phyloP scores from a whole-genome alignment of 495 filamentous ascomycete species.

The Chaetomium fimeti region DNA sequence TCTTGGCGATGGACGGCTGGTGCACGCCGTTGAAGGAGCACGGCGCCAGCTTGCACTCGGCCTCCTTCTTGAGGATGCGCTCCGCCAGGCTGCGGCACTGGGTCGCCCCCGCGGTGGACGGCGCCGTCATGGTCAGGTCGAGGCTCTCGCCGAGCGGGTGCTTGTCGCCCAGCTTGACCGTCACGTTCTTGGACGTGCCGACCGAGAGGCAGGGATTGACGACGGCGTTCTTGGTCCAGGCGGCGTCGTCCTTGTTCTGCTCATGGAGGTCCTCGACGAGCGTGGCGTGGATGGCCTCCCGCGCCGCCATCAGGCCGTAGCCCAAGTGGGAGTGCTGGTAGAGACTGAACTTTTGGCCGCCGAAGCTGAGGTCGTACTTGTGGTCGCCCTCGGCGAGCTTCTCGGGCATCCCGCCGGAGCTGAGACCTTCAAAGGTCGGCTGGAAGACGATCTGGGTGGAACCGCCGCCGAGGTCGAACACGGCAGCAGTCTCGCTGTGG shows the following conservation, averaged over 20 bases:
- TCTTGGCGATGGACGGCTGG: conserved; percentile 89
- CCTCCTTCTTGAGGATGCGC: conserved; percentile 84
- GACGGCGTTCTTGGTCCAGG: conserved; percentile 65
- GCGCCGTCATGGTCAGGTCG: conserved; percentile 87
- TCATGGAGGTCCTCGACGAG: conserved; percentile 63
- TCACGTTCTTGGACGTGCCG: conserved; percentile 67
- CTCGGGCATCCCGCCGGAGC: conserved; percentile 80
- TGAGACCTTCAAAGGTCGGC: conserved; percentile 76
- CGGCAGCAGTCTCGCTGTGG: conserved; percentile 82
- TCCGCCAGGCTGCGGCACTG: conserved; percentile 90
- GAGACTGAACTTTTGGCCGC: conserved; percentile 85
- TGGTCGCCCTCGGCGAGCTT: conserved; percentile 86
- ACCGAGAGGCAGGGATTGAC: conserved; percentile 86
- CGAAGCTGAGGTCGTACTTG: conserved; percentile 90
- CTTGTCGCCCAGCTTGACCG: conserved; percentile 60
- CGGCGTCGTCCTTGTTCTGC: conserved; percentile 43
- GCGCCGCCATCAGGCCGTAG: conserved; percentile 93
- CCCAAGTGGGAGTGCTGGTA: conserved; percentile 99
- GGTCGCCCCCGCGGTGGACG: conserved; percentile 65
- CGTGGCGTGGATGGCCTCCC: conserved; percentile 73
- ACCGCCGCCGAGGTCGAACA: conserved; percentile 94
- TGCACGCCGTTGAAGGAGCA: conserved; percentile 98
- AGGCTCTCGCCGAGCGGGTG: conserved; percentile 61
- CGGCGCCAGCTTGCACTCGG: conserved; percentile 74
- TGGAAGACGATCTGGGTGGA: conserved; percentile 98